Conservation (phyloP, 164 flowering plant genomes). For the Vitis labrusca region DNA sequence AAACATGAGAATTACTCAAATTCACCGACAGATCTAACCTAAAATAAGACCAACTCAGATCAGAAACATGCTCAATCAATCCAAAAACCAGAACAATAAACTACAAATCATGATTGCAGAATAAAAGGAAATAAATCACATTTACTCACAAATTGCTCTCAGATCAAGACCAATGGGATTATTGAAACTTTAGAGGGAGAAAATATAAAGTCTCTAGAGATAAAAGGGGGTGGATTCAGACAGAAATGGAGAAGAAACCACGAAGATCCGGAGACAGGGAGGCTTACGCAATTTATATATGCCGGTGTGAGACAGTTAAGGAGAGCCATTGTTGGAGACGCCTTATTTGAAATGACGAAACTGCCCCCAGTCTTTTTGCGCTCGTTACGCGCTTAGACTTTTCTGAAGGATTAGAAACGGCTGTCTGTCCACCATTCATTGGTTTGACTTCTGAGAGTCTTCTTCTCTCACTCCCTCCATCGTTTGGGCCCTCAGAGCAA, state of each 20-base stretch:
- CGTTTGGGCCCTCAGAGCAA: too few relatives aligned
- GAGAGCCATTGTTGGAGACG: constrained; percentile 13
- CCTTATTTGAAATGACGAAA: background rate
- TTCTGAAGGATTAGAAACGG: too few relatives aligned
- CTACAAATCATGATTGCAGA: background rate
- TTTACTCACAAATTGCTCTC: constrained; percentile 7
- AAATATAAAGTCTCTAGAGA: background rate
- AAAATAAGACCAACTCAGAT: too few relatives aligned
- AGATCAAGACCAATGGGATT: constrained; percentile 6
- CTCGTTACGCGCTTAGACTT: too few relatives aligned
- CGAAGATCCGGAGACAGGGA: background rate
- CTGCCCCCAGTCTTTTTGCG: background rate
- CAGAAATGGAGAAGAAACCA: background rate
- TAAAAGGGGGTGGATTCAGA: background rate
- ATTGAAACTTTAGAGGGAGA: background rate
- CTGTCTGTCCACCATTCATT: too few relatives aligned
- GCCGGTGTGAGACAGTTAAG: constrained; percentile 16
- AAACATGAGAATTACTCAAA: too few relatives aligned
- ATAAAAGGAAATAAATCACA: background rate
- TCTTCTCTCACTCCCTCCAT: too few relatives aligned
- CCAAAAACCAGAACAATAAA: background rate
- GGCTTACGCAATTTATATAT: background rate
- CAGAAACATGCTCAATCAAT: background rate
- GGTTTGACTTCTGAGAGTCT: too few relatives aligned
- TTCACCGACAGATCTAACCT: too few relatives aligned